Evolutionary conservation across 306 rosid genomes (phyloP).

Genomic region (Abrus precatorius): DNA sequence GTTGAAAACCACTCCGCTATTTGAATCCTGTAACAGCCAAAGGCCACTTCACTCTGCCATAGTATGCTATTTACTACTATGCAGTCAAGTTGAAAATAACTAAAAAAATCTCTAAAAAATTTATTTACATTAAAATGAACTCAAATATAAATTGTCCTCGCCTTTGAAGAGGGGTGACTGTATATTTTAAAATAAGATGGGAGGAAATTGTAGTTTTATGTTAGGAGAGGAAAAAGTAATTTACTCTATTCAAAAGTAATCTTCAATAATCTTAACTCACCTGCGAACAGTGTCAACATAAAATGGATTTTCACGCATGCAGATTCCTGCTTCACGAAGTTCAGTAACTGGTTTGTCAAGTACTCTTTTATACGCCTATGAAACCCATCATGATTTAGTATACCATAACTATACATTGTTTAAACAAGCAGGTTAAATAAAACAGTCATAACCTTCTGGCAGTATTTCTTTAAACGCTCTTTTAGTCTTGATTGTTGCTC

Average conservation of each 20-base stretch:
- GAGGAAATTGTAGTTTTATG: no score
- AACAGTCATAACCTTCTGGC: slow-evolving; percentile 83
- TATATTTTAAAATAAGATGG: no score
- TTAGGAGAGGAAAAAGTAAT: no score
- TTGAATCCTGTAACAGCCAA: no score
- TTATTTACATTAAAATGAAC: no score
- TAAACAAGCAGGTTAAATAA: slow-evolving; percentile 45
- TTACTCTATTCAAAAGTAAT: slow-evolving; percentile 16
- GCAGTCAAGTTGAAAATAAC: no score
- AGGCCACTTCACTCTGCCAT: no score
- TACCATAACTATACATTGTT: slow-evolving; percentile 42
- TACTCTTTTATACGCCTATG: slow-evolving; percentile 92
- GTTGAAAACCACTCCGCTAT: not conserved
- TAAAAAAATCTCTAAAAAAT: no score
- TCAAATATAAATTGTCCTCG: no score
- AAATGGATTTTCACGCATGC: slow-evolving; percentile 99
- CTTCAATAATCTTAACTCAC: slow-evolving; percentile 57
- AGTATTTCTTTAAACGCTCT: slow-evolving; percentile 93
- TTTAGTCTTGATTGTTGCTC: slow-evolving; percentile 87
- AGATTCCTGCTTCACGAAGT: slow-evolving; percentile 95
- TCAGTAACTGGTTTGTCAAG: slow-evolving; percentile 92
- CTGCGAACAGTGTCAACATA: slow-evolving; percentile 99
- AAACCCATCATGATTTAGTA: slow-evolving; percentile 52
- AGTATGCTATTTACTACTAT: no score
- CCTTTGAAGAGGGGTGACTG: no score